A percentile compares a stretch with the other conserved stretches of the same genome.
phyloP scores from a whole-genome alignment of 805 yeast species.

The Spathaspora sp. region DNA sequence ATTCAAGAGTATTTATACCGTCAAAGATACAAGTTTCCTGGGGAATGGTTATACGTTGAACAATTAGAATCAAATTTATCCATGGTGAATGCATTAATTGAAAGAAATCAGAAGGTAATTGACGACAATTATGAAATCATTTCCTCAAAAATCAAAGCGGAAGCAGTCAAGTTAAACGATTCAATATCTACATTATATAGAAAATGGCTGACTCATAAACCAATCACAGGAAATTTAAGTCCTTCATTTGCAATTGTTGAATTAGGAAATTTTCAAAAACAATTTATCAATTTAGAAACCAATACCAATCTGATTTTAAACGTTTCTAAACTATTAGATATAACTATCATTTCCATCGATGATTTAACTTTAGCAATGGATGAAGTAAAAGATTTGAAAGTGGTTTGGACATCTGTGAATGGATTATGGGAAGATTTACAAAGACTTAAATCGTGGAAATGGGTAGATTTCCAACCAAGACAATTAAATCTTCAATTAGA shows the following conservation, averaged over 20 bases:
- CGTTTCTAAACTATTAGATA: constrained; percentile 25
- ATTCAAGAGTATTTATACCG: constrained; percentile 39
- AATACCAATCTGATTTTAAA: constrained; percentile 20
- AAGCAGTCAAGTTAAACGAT: constrained; percentile 32
- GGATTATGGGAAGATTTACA: constrained; percentile 46
- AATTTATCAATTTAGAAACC: neutral
- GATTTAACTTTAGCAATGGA: constrained; percentile 29
- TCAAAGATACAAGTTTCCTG: constrained; percentile 45
- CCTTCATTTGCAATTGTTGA: constrained; percentile 43
- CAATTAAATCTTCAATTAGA: constrained; percentile 48
- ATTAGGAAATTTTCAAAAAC: constrained; percentile 24
- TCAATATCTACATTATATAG: constrained; percentile 22
- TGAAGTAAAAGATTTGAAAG: constrained; percentile 53
- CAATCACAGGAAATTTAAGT: constrained; percentile 37
- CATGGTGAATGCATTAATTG: constrained; percentile 37
- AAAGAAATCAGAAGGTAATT: constrained; percentile 32
- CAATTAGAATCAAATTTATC: constrained; percentile 53
- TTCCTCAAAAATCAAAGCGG: constrained; percentile 37
- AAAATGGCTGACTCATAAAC: constrained; percentile 50
- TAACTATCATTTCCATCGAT: constrained; percentile 23
- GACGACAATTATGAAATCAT: constrained; percentile 41
- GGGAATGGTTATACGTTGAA: constrained; percentile 57
- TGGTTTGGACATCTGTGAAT: constrained; percentile 64
- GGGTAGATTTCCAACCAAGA: constrained; percentile 49
- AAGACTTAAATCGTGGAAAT: constrained; percentile 37